Percentiles rank a stretch among this genome's conserved stretches.
Evolutionary conservation across 257 asterid genomes (phyloP).

Genomic region (Paraleonurus japonicus): DNA sequence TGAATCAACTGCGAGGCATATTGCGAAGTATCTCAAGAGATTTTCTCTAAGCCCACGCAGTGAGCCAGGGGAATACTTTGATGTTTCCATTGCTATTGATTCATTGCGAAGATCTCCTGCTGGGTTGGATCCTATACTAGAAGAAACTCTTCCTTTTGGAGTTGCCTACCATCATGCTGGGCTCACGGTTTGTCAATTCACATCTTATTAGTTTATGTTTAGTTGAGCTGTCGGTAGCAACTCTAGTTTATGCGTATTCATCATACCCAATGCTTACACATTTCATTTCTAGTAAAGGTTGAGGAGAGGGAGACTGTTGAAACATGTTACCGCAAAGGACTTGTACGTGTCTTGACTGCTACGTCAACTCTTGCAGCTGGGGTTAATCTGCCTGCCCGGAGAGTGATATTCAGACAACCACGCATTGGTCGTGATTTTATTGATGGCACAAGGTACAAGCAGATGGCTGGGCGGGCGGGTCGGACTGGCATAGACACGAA

Average conservation of each 20-base stretch:
- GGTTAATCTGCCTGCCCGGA: slow-evolving; percentile 95
- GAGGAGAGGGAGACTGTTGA: slow-evolving; percentile 98
- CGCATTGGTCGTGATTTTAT: slow-evolving; percentile 95
- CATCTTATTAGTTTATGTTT: slow-evolving; percentile 27
- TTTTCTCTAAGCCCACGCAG: slow-evolving; percentile 47
- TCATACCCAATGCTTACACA: slow-evolving; percentile 24
- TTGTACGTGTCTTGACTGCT: slow-evolving; percentile 97
- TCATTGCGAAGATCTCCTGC: slow-evolving; percentile 88
- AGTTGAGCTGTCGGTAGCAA: slow-evolving; percentile 13
- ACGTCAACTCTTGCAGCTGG: slow-evolving; percentile 99
- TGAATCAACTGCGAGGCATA: slow-evolving; percentile 95
- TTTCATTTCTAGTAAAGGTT: slow-evolving; percentile 48
- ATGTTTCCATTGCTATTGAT: slow-evolving; percentile 70
- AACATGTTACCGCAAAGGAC: slow-evolving; percentile 95
- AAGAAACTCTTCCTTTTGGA: slow-evolving; percentile 93
- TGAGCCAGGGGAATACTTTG: slow-evolving; percentile 49
- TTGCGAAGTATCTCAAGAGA: slow-evolving; percentile 72
- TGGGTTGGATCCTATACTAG: slow-evolving; percentile 86
- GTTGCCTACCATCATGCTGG: slow-evolving; percentile 99
- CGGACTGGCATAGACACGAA: slow-evolving; percentile 98
- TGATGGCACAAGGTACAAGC: slow-evolving; percentile 92
- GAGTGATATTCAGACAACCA: slow-evolving; percentile 97
- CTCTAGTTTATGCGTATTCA: slow-evolving; percentile 15
- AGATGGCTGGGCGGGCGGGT: slow-evolving; percentile 99
- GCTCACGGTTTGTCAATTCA: slow-evolving; percentile 59